phyloP scores from a whole-genome alignment of 768 basidiomycete genomes.

The Russula sp. region DNA sequence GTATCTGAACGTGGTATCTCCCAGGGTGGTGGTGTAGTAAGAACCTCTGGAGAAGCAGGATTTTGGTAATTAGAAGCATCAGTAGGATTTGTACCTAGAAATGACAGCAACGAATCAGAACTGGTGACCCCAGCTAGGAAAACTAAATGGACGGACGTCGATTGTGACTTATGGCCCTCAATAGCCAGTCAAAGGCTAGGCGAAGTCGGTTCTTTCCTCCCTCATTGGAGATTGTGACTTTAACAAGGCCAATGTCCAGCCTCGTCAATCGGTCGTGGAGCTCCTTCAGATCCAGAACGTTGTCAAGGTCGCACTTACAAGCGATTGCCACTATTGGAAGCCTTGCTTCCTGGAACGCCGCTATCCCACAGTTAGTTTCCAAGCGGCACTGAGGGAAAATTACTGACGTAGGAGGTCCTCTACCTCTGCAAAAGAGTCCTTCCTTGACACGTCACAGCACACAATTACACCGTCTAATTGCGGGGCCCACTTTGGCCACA shows the following conservation, averaged over 20 bases:
- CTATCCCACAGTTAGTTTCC: constrained; percentile 40
- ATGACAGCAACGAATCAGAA: constrained; percentile 3
- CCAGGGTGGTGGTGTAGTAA: constrained; percentile 53
- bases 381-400: constrained; percentile 8
- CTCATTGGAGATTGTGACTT: constrained; percentile 58
- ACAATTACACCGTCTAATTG: constrained; percentile 74
- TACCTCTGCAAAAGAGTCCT: constrained; percentile 61
- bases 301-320: constrained; percentile 77
- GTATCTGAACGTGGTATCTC: constrained; percentile 50
- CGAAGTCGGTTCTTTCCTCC: constrained; percentile 70
- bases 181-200: constrained; percentile 68
- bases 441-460: constrained; percentile 75
- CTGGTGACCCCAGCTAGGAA: background rate
- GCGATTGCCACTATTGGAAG: constrained; percentile 74
- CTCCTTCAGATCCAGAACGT: constrained; percentile 53
- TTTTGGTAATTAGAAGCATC: constrained; percentile 53
- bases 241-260: constrained; percentile 76
- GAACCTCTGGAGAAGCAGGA: constrained; percentile 65
- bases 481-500: constrained; percentile 56
- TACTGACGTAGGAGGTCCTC: constrained; percentile 68
- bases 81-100: constrained; percentile 12
- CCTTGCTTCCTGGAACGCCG: constrained; percentile 53
- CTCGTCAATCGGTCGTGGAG: constrained; percentile 50
- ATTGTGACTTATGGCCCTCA: constrained; percentile 52
- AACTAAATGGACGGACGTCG: constrained; percentile 18